Base-by-base conservation (phyloP, 2,329 filamentous ascomycete species). In the Colletotrichum orbiculare region DNA sequence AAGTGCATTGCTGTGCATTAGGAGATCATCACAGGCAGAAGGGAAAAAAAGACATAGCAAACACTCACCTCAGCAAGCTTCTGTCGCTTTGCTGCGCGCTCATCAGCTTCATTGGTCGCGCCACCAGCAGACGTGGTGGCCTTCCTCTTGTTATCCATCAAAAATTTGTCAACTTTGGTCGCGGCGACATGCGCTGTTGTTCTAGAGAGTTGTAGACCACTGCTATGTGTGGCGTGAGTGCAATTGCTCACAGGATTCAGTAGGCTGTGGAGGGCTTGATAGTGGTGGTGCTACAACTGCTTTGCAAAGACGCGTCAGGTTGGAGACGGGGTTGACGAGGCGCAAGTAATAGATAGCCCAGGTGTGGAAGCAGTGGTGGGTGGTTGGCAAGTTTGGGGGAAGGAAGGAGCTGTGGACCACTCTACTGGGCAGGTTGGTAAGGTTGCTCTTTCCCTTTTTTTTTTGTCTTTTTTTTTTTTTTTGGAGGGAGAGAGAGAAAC, bases 81-180 rank as follows among this genome's bases (percentile, higher is more conserved):
- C 75, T 83, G 83, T 71, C 85, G 81, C 78, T 88, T 88, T 7
- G 82, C 77, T 60, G 82, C 81, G 72, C 85, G 83, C 70, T 87
- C 84, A 57, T 83, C 81, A 62, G 76, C 75, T 63, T 87, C 84
- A 25, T 25, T 25, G 50, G 77, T 76, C 54, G 76, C 74, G 67
- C 81, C 80, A 71, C 82, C 82, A 54, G 74, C 73, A 25, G 25
- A 25, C 69, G 75, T 73, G 67, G 75, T 75, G 42, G 83, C 83
- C 72, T 87, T 87, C 69, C 85, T 83, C 77, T 87, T 87, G 73
- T 79, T 80, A 69, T 87, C 85, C 85, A 87, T 87, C 33, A 38
- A 58, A 64, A 62, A 65, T 25, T 11, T 6, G 25, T 48, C 49
- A 37, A 35, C 39, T 25, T 17, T 46, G 43, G 53, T 64, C 60